Evolutionary conservation across 768 basidiomycete species (phyloP).

Genomic region (Mycena albidolilacea): DNA sequence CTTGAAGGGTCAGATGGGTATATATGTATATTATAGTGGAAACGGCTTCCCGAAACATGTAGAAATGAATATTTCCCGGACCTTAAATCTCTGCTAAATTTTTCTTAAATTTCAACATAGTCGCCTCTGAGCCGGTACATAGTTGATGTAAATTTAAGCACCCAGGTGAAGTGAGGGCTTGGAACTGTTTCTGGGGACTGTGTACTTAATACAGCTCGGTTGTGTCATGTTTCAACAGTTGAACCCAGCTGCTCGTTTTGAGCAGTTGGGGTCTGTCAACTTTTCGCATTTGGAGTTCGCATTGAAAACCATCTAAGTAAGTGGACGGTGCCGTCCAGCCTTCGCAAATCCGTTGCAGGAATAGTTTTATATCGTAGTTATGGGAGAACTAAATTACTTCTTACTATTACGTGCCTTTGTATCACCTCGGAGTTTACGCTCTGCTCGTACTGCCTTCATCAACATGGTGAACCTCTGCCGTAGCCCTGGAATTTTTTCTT

Average conservation of each 20-base stretch:
- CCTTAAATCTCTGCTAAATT: conserved; percentile 16
- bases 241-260: not conserved
- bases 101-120: conserved; percentile 18
- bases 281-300: not conserved
- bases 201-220: too few relatives aligned
- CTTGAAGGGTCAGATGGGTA: too few relatives aligned
- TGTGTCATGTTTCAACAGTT: not conserved
- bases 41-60: not conserved
- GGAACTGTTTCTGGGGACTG: too few relatives aligned
- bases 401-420: conserved; percentile 24
- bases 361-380: too few relatives aligned
- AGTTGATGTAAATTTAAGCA: conserved; percentile 19
- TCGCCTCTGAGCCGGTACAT: conserved; percentile 22
- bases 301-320: too few relatives aligned
- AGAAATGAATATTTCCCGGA: conserved; percentile 10
- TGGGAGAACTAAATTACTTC: not conserved
- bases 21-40: not conserved
- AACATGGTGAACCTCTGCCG: conserved; percentile 23
- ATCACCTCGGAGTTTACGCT: conserved; percentile 25
- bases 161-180: not conserved
- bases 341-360: too few relatives aligned
- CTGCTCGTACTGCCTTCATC: conserved; percentile 18
- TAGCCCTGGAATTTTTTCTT: conserved; percentile 17
- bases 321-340: too few relatives aligned
- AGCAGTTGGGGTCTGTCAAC: not conserved